These are phyloP conservation scores for Penicillium sp. DNA, from an alignment of 2,329 filamentous ascomycete species.

Conservation along the genomic window DNA sequence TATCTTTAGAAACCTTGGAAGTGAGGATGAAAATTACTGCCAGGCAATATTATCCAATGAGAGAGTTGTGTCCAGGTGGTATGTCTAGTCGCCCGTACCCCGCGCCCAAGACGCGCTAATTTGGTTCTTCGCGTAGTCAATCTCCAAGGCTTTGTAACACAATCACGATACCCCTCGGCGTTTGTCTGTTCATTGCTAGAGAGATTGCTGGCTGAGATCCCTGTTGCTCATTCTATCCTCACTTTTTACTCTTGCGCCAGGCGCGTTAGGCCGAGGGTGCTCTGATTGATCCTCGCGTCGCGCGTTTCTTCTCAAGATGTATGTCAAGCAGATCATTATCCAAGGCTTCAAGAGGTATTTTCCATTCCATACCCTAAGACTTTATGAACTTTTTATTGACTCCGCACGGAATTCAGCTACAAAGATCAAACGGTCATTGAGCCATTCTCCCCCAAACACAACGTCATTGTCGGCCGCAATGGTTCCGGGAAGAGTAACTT, in stretches of 20 bases:
- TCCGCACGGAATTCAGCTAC: slow-evolving; percentile 62
- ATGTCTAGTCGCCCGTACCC: slow-evolving; percentile 20
- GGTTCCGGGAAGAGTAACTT: slow-evolving; percentile 99
- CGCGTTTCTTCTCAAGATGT: slow-evolving; percentile 61
- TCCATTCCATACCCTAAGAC: neutral
- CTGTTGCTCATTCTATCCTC: neutral
- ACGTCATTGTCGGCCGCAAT: slow-evolving; percentile 98
- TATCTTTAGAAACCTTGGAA: too few species aligned
- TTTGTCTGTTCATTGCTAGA: slow-evolving; percentile 3
- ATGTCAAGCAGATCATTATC: slow-evolving; percentile 99
- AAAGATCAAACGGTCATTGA: slow-evolving; percentile 99
- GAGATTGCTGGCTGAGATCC: neutral
- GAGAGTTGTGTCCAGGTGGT: too few species aligned
- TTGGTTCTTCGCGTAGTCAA: slow-evolving; percentile 22
- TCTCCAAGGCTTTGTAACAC: slow-evolving; percentile 15
- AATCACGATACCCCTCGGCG: slow-evolving; percentile 3
- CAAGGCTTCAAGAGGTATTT: slow-evolving; percentile 97
- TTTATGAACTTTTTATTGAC: neutral
- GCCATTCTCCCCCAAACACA: slow-evolving; percentile 94
- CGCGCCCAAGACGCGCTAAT: slow-evolving; percentile 32
- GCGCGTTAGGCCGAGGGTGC: slow-evolving; percentile 34
- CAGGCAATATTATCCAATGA: too few species aligned
- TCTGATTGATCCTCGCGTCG: slow-evolving; percentile 30
- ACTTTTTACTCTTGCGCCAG: slow-evolving; percentile 7
- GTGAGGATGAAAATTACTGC: too few species aligned